Conservation (phyloP, 176 grass and related monocot species). For the Secale cereale region DNA sequence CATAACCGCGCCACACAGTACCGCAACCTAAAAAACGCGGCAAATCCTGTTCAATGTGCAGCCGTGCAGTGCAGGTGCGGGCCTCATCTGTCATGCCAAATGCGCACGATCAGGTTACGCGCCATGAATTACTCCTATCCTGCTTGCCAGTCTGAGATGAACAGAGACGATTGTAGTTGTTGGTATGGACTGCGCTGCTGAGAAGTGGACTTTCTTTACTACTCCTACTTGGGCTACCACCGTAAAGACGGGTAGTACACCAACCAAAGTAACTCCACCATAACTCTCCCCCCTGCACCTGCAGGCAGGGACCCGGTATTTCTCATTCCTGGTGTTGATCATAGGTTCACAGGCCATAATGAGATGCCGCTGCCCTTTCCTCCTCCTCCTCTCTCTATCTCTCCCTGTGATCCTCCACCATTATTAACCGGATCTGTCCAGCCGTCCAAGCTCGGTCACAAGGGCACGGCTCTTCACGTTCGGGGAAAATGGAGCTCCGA, state of each 20-base stretch:
- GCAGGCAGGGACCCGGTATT: background rate
- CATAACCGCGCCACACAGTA: too few relatives aligned
- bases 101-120: background rate
- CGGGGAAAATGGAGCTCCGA: background rate
- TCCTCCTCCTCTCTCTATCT: background rate
- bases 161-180: background rate
- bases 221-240: background rate
- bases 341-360: conserved; percentile 16
- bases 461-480: background rate
- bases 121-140: background rate
- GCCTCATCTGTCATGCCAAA: background rate
- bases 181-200: background rate
- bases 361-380: conserved; percentile 7
- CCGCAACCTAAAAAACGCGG: background rate
- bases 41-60: background rate
- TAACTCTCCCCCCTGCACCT: background rate
- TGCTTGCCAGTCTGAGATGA: background rate
- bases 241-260: background rate
- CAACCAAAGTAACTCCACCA: conserved; percentile 13
- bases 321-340: conserved; percentile 18
- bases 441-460: background rate
- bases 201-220: background rate
- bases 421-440: conserved; percentile 24
- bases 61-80: background rate
- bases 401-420: background rate